Evolutionary conservation across 768 basidiomycete genomes (phyloP), one percentile per base, ranked within the genome.

Genomic region (Mycena venus): DNA sequence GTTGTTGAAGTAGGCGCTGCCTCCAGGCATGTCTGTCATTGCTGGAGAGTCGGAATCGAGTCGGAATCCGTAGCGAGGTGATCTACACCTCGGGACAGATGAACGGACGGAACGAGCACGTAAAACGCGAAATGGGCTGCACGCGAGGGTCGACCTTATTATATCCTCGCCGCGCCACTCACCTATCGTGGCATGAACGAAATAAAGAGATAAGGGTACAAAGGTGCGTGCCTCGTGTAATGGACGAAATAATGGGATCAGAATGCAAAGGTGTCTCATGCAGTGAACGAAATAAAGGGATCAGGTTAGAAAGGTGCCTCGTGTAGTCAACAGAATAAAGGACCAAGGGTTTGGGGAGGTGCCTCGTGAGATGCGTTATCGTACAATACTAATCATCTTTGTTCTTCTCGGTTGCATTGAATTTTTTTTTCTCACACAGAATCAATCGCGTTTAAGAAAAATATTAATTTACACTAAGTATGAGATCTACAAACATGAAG

Each of bases 31-130:
- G 25, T 66, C 19, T 51, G 23, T 11, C 65, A 66, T 66, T 29
- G 51, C 42, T 42, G 62, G 31, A 51, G 61, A 47, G 36, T 42
- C 38, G 44, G 12, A 32, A 51, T 64, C 61, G 61, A 42, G 42
- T 44, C 61, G 31, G n/a, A 34, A 64, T 64, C 62, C 31, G 62
- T 34, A 14, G 44, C 47, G 47, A 49, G 29, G 47, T 15, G 62
- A 64, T 64, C 21, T 34, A 64, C 62, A 34, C 62, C 62, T 64
- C 47, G 38, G 31, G n/a, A 64, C 62, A 64, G 62, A 49, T 64
- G 56, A 32, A 31, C 17, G 42, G 12, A 53, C 49, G 32, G 42
- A 17, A 32, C 27, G n/a, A n/a, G n/a, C n/a, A n/a, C n/a, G 23
- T 8, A 63, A 63, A 47, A 7, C 7, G 25, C 8, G n/a, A n/a